Evolutionary conservation across 345 rosid species (phyloP).

Genomic region (Murraya paniculata): DNA sequence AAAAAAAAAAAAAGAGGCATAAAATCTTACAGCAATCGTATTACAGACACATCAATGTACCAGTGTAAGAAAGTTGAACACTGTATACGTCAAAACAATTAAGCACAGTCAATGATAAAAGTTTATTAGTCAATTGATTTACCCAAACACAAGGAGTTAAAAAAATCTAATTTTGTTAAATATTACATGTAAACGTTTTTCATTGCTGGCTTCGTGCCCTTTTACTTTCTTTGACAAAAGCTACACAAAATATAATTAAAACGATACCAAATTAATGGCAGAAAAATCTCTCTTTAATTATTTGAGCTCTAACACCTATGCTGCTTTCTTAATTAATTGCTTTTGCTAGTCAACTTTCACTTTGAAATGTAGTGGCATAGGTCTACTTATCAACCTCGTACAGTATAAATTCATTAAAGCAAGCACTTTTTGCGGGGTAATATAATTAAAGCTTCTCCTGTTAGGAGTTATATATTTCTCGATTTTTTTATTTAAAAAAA

Average conservation of each 20-base stretch:
- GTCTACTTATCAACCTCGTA: background rate
- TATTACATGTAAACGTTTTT: background rate
- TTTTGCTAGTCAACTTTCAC: background rate
- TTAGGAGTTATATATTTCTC: no score
- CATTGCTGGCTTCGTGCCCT: background rate
- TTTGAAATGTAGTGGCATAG: background rate
- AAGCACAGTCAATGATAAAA: background rate
- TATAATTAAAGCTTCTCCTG: no score
- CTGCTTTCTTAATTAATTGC: background rate
- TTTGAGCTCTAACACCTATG: slow-evolving; percentile 11
- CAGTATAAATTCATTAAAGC: slow-evolving; percentile 8
- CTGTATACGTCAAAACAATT: background rate
- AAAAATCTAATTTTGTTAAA: background rate
- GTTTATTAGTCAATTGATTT: background rate
- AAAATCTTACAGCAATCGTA: no score
- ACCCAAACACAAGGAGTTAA: background rate
- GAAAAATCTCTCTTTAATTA: background rate
- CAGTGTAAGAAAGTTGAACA: background rate
- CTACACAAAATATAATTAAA: background rate
- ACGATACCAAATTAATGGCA: background rate
- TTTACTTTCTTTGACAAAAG: slow-evolving; percentile 3
- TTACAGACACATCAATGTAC: no score
- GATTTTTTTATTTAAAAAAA: no score
- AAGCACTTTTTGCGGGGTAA: no score
- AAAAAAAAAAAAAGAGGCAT: no score